Evolutionary conservation across 352 stramenopile species (phyloP).

Genomic region (Globisporangium radiosum): DNA sequence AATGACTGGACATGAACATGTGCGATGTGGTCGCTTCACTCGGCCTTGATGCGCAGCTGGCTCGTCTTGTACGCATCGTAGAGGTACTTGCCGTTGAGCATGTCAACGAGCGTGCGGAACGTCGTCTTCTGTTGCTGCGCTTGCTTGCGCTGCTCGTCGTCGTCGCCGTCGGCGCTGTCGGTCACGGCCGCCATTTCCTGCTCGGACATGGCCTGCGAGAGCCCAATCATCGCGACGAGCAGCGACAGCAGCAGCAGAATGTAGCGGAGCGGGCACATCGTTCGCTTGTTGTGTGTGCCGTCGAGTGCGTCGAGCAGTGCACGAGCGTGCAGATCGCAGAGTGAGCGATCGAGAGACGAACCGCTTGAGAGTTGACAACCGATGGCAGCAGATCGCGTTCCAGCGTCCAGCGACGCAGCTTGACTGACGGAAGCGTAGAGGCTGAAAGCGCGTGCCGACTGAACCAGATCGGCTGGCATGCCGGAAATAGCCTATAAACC

Average conservation of each 20-base stretch:
- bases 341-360: not conserved
- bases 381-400: not conserved
- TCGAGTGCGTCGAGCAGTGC: not conserved
- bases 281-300: not conserved
- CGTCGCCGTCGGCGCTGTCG: slow-evolving; percentile 51
- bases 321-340: slow-evolving; percentile 6
- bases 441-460: not conserved
- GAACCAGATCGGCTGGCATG: slow-evolving; percentile 1
- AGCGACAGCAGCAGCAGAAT: slow-evolving; percentile 81
- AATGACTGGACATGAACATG: not conserved
- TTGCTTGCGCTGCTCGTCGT: slow-evolving; percentile 43
- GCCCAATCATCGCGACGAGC: slow-evolving; percentile 76
- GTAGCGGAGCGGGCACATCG: slow-evolving; percentile 85
- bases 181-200: slow-evolving; percentile 50
- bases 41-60: slow-evolving; percentile 50
- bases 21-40: slow-evolving; percentile 13
- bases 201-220: slow-evolving; percentile 73
- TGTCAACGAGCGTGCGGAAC: slow-evolving; percentile 75
- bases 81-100: slow-evolving; percentile 87
- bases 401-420: slow-evolving; percentile 4
- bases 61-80: slow-evolving; percentile 76
- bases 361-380: not conserved
- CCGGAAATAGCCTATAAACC: slow-evolving; percentile 4
- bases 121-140: slow-evolving; percentile 35
- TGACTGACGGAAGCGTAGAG: slow-evolving; percentile 7